Conservation (phyloP, 768 basidiomycete species). For the Tulasnella calospora region DNA sequence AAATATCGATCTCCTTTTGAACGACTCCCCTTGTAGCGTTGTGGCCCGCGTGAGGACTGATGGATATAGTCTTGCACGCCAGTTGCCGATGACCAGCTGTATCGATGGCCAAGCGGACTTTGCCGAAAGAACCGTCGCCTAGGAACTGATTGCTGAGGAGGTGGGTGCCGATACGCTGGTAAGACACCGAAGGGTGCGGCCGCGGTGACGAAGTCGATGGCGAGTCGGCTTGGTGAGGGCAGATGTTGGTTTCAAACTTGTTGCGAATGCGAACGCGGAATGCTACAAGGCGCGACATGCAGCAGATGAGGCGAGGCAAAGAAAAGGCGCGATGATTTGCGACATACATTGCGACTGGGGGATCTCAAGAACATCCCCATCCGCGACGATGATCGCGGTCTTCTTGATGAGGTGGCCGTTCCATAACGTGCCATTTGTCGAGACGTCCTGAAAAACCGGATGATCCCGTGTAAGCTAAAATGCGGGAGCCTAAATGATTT, state of each 20-base stretch:
- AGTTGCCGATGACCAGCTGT: conserved; percentile 11
- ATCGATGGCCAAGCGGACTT: conserved; percentile 26
- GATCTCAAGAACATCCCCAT: conserved; percentile 19
- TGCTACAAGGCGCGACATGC: background rate
- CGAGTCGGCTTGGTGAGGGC: background rate
- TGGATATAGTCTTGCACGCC: conserved; percentile 26
- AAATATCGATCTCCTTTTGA: conserved; percentile 26
- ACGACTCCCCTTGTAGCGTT: conserved; percentile 20
- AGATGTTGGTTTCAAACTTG: conserved; percentile 23
- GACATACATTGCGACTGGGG: conserved; percentile 19
- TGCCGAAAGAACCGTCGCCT: conserved; percentile 24
- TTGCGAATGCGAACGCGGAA: conserved; percentile 16
- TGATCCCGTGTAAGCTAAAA: background rate
- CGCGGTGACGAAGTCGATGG: too few relatives aligned
- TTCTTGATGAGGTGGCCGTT: conserved; percentile 20
- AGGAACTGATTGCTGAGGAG: conserved; percentile 19
- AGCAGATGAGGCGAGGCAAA: background rate
- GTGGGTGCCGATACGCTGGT: conserved; percentile 10
- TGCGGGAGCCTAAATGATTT: too few relatives aligned
- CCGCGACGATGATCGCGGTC: conserved; percentile 22
- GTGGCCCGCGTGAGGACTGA: background rate
- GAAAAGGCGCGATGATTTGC: background rate
- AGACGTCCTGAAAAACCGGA: conserved; percentile 9
- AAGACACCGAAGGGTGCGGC: too few relatives aligned
- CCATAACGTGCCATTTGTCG: conserved; percentile 23